A percentile compares a stretch with the other conserved stretches of the same genome.
Conservation (phyloP, 2,329 filamentous ascomycete genomes). For the Cladosporium sp. region DNA sequence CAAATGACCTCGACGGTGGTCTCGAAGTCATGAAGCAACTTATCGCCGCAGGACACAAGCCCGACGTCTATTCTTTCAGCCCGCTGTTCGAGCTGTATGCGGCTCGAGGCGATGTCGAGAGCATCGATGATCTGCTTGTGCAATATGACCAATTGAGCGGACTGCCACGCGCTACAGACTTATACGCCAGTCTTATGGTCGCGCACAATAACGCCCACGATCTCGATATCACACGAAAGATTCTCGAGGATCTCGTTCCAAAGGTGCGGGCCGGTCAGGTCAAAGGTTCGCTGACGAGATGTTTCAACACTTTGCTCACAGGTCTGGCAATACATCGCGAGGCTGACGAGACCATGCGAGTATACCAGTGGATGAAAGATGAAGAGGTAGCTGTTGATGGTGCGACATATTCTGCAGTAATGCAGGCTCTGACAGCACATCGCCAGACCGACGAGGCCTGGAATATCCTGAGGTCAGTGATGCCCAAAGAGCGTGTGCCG, state of each 20-base stretch:
- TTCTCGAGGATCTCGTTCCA: constrained; percentile 54
- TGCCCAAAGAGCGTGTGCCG: constrained; percentile 44
- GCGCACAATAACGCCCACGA: constrained; percentile 52
- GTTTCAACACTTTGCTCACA: constrained; percentile 76
- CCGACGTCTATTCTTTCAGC: constrained; percentile 63
- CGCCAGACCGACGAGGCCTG: constrained; percentile 54
- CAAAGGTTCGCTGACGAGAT: constrained; percentile 52
- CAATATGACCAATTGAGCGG: constrained; percentile 52
- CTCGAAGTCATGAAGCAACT: constrained; percentile 62
- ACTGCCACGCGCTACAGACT: constrained; percentile 51
- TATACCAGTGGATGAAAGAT: constrained; percentile 54
- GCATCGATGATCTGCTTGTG: constrained; percentile 61
- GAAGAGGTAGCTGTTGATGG: constrained; percentile 49
- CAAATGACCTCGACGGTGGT: constrained; percentile 63
- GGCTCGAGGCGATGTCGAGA: constrained; percentile 67
- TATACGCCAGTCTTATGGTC: constrained; percentile 63
- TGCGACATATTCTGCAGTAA: constrained; percentile 58
- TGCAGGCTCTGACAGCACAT: constrained; percentile 53
- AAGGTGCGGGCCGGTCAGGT: constrained; percentile 39
- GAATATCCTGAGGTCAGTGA: constrained; percentile 49
- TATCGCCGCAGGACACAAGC: constrained; percentile 40
- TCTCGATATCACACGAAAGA: constrained; percentile 38
- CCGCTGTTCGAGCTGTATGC: constrained; percentile 71
- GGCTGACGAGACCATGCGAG: constrained; percentile 48
- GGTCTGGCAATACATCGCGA: constrained; percentile 64